phyloP scores from a whole-genome alignment of 257 asterid genomes.

The Solanum clarkiae region DNA sequence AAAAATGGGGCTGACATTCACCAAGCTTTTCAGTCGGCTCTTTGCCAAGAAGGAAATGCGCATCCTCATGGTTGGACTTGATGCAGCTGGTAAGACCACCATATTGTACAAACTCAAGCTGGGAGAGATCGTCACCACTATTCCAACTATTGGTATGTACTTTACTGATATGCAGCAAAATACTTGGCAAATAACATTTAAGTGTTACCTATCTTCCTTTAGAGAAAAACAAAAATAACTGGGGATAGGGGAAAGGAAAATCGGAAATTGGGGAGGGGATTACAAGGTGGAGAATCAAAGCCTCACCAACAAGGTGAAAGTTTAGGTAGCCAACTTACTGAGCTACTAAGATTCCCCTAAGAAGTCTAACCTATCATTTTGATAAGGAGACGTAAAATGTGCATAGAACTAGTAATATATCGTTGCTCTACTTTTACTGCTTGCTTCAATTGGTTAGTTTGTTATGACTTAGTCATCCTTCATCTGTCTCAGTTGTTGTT shows the following conservation, averaged over 20 bases:
- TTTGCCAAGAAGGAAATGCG: conserved; percentile 3
- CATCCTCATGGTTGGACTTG: background rate
- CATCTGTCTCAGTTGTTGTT: background rate
- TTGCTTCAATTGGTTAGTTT: background rate
- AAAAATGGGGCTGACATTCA: background rate
- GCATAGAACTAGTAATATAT: background rate
- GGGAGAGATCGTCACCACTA: background rate
- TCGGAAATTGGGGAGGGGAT: background rate
- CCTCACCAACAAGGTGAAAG: background rate
- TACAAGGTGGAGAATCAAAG: background rate
- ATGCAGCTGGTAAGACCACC: conserved; percentile 2
- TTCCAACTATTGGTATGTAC: conserved; percentile 1
- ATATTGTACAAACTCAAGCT: conserved; percentile 1
- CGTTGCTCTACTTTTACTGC: background rate
- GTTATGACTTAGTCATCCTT: background rate
- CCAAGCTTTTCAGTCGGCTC: background rate
- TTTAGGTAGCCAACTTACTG: background rate
- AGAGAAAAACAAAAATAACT: background rate
- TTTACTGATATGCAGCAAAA: background rate
- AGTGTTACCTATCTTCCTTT: background rate
- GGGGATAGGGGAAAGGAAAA: background rate
- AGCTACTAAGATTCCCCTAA: background rate
- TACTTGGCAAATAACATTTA: background rate
- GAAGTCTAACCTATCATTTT: background rate
- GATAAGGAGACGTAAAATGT: background rate